Evolutionary conservation across 73 alveolate species (phyloP).

Genomic region (Paramecium sexaurelia): DNA sequence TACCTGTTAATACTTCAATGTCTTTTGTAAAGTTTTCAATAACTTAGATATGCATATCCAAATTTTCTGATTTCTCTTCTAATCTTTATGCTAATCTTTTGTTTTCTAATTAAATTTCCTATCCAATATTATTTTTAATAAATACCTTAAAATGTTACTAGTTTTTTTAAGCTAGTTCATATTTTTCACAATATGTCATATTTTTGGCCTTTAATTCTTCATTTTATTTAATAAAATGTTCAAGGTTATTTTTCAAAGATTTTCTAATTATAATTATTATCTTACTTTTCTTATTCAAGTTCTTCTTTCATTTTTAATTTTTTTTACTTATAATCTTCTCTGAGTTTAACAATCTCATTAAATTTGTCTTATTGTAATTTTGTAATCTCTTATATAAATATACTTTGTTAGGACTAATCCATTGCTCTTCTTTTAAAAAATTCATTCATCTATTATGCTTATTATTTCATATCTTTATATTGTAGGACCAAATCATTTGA

Average conservation of each 20-base stretch:
- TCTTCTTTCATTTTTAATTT: slow-evolving; percentile 24
- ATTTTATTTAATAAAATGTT: slow-evolving; percentile 3
- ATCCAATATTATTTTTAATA: not conserved
- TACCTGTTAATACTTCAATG: slow-evolving; percentile 34
- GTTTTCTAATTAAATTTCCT: not conserved
- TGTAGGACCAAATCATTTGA: not conserved
- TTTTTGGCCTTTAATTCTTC: slow-evolving; percentile 48
- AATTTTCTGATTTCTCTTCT: slow-evolving; percentile 17
- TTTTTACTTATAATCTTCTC: slow-evolving; percentile 50
- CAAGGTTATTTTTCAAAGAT: not conserved
- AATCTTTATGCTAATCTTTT: not conserved
- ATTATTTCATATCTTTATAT: slow-evolving; percentile 51
- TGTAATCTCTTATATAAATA: not conserved
- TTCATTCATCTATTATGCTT: slow-evolving; percentile 40
- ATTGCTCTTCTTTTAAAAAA: slow-evolving; percentile 52
- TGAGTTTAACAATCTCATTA: not conserved
- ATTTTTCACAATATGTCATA: slow-evolving; percentile 31
- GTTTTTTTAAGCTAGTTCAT: not conserved
- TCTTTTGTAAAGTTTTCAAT: slow-evolving; percentile 55
- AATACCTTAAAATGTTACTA: not conserved
- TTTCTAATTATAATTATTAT: not conserved
- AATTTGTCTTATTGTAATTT: slow-evolving; percentile 27
- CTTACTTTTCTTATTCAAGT: slow-evolving; percentile 18
- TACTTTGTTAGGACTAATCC: slow-evolving; percentile 11
- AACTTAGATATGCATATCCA: slow-evolving; percentile 51